A percentile compares a stretch with the other conserved stretches of the same genome.
Evolutionary conservation across 768 basidiomycete species (phyloP).

Genomic region (Boletus eberwhitei): DNA sequence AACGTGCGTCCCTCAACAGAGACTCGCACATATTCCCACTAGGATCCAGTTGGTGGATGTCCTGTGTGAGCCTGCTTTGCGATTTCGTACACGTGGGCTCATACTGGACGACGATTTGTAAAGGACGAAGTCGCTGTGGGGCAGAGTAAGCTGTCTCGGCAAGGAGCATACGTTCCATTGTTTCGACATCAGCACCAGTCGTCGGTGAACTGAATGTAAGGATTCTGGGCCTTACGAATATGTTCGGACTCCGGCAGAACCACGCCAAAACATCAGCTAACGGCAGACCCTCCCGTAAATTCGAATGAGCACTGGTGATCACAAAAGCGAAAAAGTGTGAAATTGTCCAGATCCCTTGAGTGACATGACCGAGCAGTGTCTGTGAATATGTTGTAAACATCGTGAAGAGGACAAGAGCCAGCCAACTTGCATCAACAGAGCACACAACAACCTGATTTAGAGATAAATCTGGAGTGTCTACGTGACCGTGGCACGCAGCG

Average conservation of each 20-base stretch:
- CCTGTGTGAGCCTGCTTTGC: constrained; percentile 44
- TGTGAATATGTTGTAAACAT: constrained; percentile 18
- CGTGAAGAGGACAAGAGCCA: not conserved
- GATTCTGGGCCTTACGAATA: constrained; percentile 40
- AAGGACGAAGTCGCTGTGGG: constrained; percentile 38
- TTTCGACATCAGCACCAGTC: constrained; percentile 30
- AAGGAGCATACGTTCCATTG: constrained; percentile 39
- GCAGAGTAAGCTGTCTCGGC: constrained; percentile 38
- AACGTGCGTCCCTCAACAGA: constrained; percentile 46
- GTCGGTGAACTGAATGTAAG: constrained; percentile 37
- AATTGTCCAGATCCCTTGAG: constrained; percentile 37
- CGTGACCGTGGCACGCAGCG: constrained; percentile 9
- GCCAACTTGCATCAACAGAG: constrained; percentile 37
- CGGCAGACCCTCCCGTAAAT: constrained; percentile 37
- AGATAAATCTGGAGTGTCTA: constrained; percentile 18
- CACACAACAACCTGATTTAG: constrained; percentile 38
- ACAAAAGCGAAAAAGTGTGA: constrained; percentile 45
- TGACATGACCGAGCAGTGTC: constrained; percentile 41
- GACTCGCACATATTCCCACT: constrained; percentile 36
- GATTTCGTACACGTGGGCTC: constrained; percentile 34
- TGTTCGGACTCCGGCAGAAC: constrained; percentile 39
- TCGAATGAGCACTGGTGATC: constrained; percentile 39
- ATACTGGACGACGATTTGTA: constrained; percentile 55
- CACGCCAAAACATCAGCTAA: constrained; percentile 45
- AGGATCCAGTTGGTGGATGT: constrained; percentile 45